Base-by-base conservation (phyloP, 2,329 filamentous ascomycete genomes). In the Ophiocordyceps unilateralis region DNA sequence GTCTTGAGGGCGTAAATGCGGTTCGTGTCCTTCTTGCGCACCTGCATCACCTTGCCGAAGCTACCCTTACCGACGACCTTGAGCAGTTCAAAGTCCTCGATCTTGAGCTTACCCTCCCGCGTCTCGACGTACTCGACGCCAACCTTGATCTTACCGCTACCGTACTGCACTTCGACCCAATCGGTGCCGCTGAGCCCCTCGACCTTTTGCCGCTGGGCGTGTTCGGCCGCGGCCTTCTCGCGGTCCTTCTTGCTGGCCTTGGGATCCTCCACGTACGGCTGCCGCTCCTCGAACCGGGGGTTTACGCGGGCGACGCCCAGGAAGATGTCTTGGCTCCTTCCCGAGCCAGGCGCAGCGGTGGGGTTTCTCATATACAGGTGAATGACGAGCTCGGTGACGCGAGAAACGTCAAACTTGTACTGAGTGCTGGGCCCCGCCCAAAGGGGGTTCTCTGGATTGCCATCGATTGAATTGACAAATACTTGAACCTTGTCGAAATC, bases 401-500 rank as follows among this genome's bases (percentile, higher is more conserved):
- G 76, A 44, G 91, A 96, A 47, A 98, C 91, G 69, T 98, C 91
- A 61, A 98, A 98, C 66, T 98, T 98, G 74, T 95, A 98, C 56
- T 93, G 87, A n/a, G 91, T 98, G 63, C 89, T 96, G 58, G 89
- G 86, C 48, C 91, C 91, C 4, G 89, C 88, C 87, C 91, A 98
- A 0, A 95, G 69, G 0, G 91, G 91, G 59, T 93, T 93, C 63
- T 95, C 87, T 10, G 91, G 89, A 40, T 78, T 88, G 45, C 91
- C 91, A 41, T 91, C 91, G 38, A 96, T 89, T 11, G 91, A 87
- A 64, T 95, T 94, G 64, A 96, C 87, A 60, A 98, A 96, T 45
- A 96, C 86, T 62, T 98, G 91, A 50, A 94, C 81, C 69, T 98
- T 98, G 67, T 98, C 91, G 63, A 96, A 98, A 65, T 98, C 91